Base-by-base conservation (phyloP, 352 stramenopile genomes). In the Phytophthora rubi region DNA sequence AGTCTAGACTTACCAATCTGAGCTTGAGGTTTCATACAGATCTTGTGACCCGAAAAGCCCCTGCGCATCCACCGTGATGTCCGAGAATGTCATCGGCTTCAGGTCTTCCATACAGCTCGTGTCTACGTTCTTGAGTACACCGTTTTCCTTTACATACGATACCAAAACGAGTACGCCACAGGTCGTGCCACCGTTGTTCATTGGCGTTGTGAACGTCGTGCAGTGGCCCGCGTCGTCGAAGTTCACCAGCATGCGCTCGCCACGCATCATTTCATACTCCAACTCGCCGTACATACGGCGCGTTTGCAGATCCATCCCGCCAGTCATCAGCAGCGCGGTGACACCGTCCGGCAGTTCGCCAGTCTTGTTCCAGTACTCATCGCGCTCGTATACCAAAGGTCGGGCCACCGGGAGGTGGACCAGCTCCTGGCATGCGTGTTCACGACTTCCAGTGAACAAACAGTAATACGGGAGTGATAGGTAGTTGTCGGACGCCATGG, bases 171-270 rank as follows among this genome's bases (percentile, higher is more conserved):
- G 77, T 51, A 90, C 83, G 32, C 85, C 87, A 59, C 87, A 95
- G 6, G 84, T 89, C 8, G 69, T 37, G 28, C 77, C 71, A 21
- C 80, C 80, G 8, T 62, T 62, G 56, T 63, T 73, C 28, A 71
- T 82, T 16, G 81, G 83, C 37, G 87, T 93, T 52, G 87, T 91
- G 66, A 94, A 93, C 2, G 83, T 92, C 42, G 87, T 94, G 73
- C 86, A 94, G 59, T 94, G 86, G 12, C 76, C 78, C 30, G 84
- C 84, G 51, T 89, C 77, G 55, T 90, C 73, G 70, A 94, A 92
- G 53, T 88, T 76, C 32, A 92, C 80, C 21, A 91, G 72, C 74
- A 91, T 89, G 35, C 72, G 82, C 30, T 85, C 75, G 16, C 84
- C 82, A 2, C 62, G 59, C 37, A 92, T 70, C 47, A 62, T 63